Evolutionary conservation across 2,329 filamentous ascomycete genomes (phyloP).

Genomic region (Penicillium griseofulvum): DNA sequence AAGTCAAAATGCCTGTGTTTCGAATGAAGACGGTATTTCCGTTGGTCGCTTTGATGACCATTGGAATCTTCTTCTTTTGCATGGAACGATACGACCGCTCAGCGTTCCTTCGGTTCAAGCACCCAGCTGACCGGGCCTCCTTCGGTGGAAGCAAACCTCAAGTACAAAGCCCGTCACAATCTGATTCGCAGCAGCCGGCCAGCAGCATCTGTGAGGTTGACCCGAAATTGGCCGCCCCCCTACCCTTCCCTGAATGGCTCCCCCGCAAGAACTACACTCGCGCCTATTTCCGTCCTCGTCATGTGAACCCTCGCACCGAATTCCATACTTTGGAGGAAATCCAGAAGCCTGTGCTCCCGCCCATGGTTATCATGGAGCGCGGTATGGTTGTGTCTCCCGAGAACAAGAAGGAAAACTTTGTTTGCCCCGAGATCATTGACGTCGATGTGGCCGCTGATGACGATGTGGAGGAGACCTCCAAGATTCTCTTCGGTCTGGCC

Average conservation of each 20-base stretch:
- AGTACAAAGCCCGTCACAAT: constrained; percentile 11
- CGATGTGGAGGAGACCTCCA: constrained; percentile 40
- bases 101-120: constrained; percentile 37
- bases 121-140: constrained; percentile 32
- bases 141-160: constrained; percentile 13
- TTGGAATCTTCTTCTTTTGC: constrained; percentile 42
- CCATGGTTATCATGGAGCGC: constrained; percentile 39
- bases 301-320: constrained; percentile 35
- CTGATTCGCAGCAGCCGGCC: constrained; percentile 21
- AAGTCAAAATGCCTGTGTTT: constrained; percentile 39
- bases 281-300: constrained; percentile 41
- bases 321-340: constrained; percentile 42
- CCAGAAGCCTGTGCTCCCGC: constrained; percentile 37
- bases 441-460: constrained; percentile 42
- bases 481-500: constrained; percentile 43
- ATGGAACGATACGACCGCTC: constrained; percentile 41
- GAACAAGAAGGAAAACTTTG: constrained; percentile 31
- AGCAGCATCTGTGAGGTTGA: constrained; percentile 36
- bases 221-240: constrained; percentile 32
- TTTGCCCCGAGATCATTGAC: constrained; percentile 42
- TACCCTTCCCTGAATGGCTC: constrained; percentile 44
- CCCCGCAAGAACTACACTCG: constrained; percentile 46
- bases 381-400: constrained; percentile 38
- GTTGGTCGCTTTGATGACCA: constrained; percentile 38
- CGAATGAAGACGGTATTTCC: constrained; percentile 41